phyloP scores from a whole-genome alignment of 202 grass and related monocot species.

The Eragrostis tef region DNA sequence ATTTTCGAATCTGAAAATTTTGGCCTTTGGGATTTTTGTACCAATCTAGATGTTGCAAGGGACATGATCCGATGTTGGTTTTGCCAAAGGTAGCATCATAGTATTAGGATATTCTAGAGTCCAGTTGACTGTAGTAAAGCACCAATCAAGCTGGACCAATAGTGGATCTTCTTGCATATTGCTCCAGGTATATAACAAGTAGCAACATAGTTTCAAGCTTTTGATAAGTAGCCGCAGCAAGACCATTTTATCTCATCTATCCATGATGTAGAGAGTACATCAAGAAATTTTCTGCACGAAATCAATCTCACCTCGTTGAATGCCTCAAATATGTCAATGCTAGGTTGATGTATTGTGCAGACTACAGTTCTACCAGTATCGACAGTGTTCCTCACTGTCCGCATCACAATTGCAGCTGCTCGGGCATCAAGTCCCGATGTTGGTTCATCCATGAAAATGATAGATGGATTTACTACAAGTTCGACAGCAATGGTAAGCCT shows the following conservation, averaged over 20 bases:
- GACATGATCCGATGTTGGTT: background rate
- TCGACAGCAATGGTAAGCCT: slow-evolving; percentile 86
- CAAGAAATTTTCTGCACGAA: slow-evolving; percentile 14
- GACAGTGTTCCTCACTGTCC: slow-evolving; percentile 80
- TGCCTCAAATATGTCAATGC: slow-evolving; percentile 95
- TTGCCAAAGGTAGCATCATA: background rate
- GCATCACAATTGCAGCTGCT: slow-evolving; percentile 95
- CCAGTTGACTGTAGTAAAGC: too few species aligned
- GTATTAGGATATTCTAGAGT: background rate
- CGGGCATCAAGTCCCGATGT: slow-evolving; percentile 91
- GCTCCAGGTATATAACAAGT: too few species aligned
- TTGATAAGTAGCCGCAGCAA: slow-evolving; percentile 2
- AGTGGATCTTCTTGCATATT: too few species aligned
- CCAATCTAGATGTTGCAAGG: background rate
- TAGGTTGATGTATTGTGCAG: slow-evolving; percentile 90
- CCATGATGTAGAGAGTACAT: background rate
- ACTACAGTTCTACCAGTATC: slow-evolving; percentile 86
- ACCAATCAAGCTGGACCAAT: too few species aligned
- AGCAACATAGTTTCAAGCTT: background rate
- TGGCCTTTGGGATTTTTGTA: background rate
- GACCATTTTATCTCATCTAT: background rate
- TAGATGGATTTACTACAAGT: slow-evolving; percentile 85
- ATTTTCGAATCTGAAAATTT: background rate
- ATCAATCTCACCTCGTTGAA: slow-evolving; percentile 75
- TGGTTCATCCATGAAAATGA: slow-evolving; percentile 98